Conservation (phyloP, 257 asterid species). For the Hygrophila difformis region DNA sequence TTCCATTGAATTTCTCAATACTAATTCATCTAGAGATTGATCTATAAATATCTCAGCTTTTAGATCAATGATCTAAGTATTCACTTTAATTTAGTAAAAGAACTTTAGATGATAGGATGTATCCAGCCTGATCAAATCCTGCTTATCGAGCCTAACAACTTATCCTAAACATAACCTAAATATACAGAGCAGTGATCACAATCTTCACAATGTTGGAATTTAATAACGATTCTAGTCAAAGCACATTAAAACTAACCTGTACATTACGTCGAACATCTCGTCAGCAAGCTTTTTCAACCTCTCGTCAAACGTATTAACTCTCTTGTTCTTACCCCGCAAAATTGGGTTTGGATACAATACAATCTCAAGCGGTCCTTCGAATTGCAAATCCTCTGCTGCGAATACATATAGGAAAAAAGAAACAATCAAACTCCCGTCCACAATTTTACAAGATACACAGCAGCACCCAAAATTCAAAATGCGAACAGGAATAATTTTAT, state of each 20-base stretch:
- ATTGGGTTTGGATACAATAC: conserved; percentile 82
- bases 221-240: background rate
- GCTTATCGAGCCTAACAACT: no score
- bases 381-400: conserved; percentile 69
- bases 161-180: no score
- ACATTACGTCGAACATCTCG: conserved; percentile 95
- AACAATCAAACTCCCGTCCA: background rate
- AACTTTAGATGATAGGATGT: no score
- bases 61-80: background rate
- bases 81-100: no score
- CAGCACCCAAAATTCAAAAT: background rate
- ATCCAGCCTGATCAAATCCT: no score
- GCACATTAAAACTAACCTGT: conserved; percentile 38
- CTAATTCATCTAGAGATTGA: background rate
- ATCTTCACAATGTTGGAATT: no score
- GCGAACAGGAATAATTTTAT: no score
- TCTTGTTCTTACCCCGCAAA: conserved; percentile 73
- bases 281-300: conserved; percentile 65
- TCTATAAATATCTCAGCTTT: background rate
- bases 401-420: background rate
- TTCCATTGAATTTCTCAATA: background rate
- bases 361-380: conserved; percentile 47
- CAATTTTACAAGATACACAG: background rate
- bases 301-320: conserved; percentile 48
- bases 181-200: no score